Evolutionary conservation across 768 basidiomycete species (phyloP), one percentile per base, ranked within the genome.

Genomic region (Podaxis mareebaensis): DNA sequence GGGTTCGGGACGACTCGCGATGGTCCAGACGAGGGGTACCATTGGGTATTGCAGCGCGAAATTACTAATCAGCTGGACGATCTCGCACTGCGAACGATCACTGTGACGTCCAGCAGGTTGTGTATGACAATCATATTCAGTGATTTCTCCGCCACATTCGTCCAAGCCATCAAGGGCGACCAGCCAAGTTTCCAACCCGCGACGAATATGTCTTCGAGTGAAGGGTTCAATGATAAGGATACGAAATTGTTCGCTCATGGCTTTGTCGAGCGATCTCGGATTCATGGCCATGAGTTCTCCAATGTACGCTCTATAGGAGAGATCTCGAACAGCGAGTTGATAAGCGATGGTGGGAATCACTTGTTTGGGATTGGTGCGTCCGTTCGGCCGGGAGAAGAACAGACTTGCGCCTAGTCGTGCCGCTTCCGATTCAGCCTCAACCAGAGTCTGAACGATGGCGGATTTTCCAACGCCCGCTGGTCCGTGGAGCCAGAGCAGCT

Each of bases 381-480:
- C 48, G 28, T 53, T 10, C 11, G 28, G 20, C 17, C 67, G 36
- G 4, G 64, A 70, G 42, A 70, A 72, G 64, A 73, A 68, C 53
- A 71, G 72, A 22, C 64, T 68, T 11, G 60, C 67, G 15, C 61
- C 67, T 4, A 71, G 61, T 8, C 17, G 53, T 3, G 33, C 46
- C 4, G 40, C 58, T 20, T 62, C 46, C 11, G 40, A 52, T 4
- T 28, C 15, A 3, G 36, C n/a, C 46, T 76, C 68, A 11, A 74
- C 71, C 1, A 76, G 63, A 0, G 75, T 74, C 51, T 76, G 76
- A 13, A 69, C 68, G 4, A 78, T 62, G 3, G 72, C 69, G 0
- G 73, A 66, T 54, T 74, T 74, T 1, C 74, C 74, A 0, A 69
- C 64, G 2, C 74, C 72, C 20, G 70, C 72, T 1, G 69, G 66